Percentiles rank a stretch among this genome's conserved stretches.
These are phyloP conservation scores for Peniophora sp. DNA, from an alignment of 1,284 basidiomycete genomes.

Conservation along the genomic window DNA sequence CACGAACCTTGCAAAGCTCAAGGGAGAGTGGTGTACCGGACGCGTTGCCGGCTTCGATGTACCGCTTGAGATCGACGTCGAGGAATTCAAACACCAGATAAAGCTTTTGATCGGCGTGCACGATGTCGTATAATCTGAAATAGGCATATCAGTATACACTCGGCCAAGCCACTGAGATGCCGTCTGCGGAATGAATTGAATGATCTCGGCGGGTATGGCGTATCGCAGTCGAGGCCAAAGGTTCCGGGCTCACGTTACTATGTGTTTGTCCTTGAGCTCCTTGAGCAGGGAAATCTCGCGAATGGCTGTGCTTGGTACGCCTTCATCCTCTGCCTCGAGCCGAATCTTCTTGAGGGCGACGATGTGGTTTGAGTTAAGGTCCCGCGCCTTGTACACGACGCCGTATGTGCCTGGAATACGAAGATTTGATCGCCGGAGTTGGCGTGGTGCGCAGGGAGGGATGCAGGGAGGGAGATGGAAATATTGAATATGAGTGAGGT, in stretches of 20 bases:
- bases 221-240: too few relatives aligned
- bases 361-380: conserved; percentile 66
- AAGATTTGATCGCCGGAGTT: not conserved
- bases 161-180: conserved; percentile 2
- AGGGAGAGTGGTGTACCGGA: conserved; percentile 62
- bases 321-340: conserved; percentile 96
- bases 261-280: conserved; percentile 93
- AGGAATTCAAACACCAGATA: conserved; percentile 97
- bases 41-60: conserved; percentile 85
- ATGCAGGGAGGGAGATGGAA: conserved; percentile 3
- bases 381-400: conserved; percentile 91
- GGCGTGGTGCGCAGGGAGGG: not conserved
- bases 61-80: conserved; percentile 91
- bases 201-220: not conserved
- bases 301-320: conserved; percentile 95
- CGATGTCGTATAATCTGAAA: conserved; percentile 87
- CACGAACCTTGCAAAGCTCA: conserved; percentile 76
- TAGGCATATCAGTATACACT: conserved; percentile 6
- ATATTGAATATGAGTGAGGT: too few relatives aligned
- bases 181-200: conserved; percentile 5
- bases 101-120: conserved; percentile 94
- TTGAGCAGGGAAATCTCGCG: conserved; percentile 96
- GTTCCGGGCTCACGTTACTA: conserved; percentile 63
- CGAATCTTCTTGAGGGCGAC: conserved; percentile 98
- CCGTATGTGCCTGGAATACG: conserved; percentile 90